phyloP scores from a whole-genome alignment of 2,329 filamentous ascomycete genomes.

The Trichoderma sp. region DNA sequence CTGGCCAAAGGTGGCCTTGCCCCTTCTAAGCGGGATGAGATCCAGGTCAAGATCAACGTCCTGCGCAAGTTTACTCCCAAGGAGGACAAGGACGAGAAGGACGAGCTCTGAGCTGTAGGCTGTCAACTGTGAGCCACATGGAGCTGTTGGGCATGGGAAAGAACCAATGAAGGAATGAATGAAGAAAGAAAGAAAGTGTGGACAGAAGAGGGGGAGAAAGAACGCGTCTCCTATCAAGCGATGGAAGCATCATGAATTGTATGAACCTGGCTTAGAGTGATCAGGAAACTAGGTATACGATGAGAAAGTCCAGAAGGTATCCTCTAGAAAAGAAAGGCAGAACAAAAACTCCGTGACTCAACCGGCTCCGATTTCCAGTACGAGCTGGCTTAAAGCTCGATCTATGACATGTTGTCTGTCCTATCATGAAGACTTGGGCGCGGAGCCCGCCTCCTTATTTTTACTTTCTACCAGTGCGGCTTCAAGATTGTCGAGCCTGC shows the following conservation, averaged over 20 bases:
- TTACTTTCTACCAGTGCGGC: conserved; percentile 65
- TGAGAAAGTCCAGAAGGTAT: neutral
- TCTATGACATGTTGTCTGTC: neutral
- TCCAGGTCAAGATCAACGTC: conserved; percentile 85
- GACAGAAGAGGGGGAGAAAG: neutral
- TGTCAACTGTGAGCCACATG: neutral
- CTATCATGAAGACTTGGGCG: conserved; percentile 20
- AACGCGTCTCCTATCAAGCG: conserved; percentile 15
- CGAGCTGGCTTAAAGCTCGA: neutral
- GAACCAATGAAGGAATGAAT: neutral
- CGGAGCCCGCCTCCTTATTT: conserved; percentile 45
- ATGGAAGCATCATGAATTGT: conserved; percentile 22
- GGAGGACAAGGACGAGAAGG: conserved; percentile 60
- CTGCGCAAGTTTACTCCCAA: conserved; percentile 73
- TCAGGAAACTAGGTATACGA: conserved; percentile 20
- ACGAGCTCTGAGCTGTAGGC: conserved; percentile 41
- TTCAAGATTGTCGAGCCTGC: conserved; percentile 81
- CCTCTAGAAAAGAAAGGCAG: neutral
- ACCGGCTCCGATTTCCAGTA: conserved; percentile 4
- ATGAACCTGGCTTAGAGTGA: conserved; percentile 16
- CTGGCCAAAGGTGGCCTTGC: conserved; percentile 85
- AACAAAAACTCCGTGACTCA: conserved; percentile 16
- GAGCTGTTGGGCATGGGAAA: neutral
- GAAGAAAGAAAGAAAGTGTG: neutral
- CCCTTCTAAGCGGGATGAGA: conserved; percentile 83